Conservation (phyloP, 306 rosid genomes). For the Mimosa bimucronata region DNA sequence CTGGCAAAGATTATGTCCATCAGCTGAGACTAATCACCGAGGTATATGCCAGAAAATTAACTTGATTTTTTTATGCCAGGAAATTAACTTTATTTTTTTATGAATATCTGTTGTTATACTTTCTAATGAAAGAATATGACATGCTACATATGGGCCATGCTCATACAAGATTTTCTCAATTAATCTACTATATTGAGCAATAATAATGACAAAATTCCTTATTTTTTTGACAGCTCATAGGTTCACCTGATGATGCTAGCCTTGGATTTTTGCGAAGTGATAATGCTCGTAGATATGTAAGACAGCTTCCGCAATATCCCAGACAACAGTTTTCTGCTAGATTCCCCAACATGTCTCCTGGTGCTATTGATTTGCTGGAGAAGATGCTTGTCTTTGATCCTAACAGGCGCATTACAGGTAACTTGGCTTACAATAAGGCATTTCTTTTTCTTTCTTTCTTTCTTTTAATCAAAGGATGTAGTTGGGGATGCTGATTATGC, state of each 20-base stretch:
- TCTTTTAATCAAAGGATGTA: not conserved
- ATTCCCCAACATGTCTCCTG: conserved; percentile 78
- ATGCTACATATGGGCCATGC: no score
- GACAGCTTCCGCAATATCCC: conserved; percentile 86
- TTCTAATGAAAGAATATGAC: not conserved
- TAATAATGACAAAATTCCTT: conserved; percentile 29
- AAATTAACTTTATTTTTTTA: not conserved
- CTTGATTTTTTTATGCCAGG: no score
- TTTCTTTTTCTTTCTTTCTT: not conserved
- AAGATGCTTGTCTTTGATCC: conserved; percentile 96
- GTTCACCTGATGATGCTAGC: conserved; percentile 94
- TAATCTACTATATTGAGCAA: not conserved
- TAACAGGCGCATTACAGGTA: conserved; percentile 91
- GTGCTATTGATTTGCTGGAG: conserved; percentile 80
- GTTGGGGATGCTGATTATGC: not conserved
- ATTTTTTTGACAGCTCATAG: conserved; percentile 77
- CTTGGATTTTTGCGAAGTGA: conserved; percentile 94
- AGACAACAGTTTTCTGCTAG: conserved; percentile 65
- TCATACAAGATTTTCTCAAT: no score
- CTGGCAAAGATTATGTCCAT: conserved; percentile 91
- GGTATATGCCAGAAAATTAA: conserved; percentile 46
- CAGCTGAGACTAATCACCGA: conserved; percentile 88
- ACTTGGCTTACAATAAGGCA: conserved; percentile 5
- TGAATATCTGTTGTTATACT: not conserved
- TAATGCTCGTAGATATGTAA: conserved; percentile 88